Conservation (phyloP, 164 flowering plant species). For the Vitis rupestris region DNA sequence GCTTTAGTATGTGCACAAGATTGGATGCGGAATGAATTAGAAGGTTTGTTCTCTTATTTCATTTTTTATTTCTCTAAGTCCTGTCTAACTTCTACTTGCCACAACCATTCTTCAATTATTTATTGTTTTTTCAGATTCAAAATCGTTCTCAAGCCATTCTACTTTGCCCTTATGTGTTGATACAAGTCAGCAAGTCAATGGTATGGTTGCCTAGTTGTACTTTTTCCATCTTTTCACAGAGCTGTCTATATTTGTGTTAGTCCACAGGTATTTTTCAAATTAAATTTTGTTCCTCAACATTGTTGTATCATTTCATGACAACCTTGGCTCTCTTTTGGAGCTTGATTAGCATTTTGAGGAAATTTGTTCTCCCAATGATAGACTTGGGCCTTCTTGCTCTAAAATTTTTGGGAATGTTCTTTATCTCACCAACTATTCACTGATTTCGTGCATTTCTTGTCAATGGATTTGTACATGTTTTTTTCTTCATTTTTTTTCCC, state of each 20-base stretch:
- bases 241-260: not conserved
- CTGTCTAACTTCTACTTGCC: not conserved
- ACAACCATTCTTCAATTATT: not conserved
- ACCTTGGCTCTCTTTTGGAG: not conserved
- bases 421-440: no score
- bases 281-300: not conserved
- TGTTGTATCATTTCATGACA: not conserved
- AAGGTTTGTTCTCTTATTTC: constrained; percentile 6
- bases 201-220: not conserved
- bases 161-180: not conserved
- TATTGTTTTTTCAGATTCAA: constrained; percentile 1
- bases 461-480: no score
- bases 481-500: no score
- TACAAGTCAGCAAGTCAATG: not conserved
- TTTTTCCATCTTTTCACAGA: not conserved
- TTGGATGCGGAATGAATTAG: constrained; percentile 36
- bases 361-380: not conserved
- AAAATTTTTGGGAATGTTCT: no score
- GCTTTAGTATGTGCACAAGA: constrained; percentile 41
- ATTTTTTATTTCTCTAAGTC: not conserved
- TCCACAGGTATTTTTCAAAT: not conserved
- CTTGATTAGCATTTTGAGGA: not conserved
- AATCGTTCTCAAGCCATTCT: not conserved
- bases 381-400: not conserved
- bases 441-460: no score